Evolutionary conservation across 2,329 filamentous ascomycete genomes (phyloP), one percentile per base, ranked within the genome.

Genomic region (Arthrobotrys sphaeroides): DNA sequence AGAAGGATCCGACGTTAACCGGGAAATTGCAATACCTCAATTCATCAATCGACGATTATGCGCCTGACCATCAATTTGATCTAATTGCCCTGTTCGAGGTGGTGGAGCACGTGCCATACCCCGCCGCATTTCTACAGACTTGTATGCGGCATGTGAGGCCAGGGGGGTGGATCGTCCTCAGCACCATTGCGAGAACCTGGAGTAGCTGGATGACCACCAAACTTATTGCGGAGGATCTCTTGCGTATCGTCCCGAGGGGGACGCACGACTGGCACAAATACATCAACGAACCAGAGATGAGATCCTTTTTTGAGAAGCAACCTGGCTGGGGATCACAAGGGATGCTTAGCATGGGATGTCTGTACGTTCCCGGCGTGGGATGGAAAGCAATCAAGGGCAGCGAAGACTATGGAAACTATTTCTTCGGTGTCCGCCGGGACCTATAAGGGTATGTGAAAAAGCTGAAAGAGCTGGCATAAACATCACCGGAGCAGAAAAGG

Each of bases 181-280:
- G 91, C 82, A 99, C 95, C 2, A 98, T 99, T 81, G 91, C 95
- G 59, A 86, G 95, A 77, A 96, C 93, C 0, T 91, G 92, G 87
- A 89, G 89, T 77, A 95, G 92, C 79, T 99, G 93, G 90, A 83
- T 97, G 51, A 93, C 94, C 10, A 99, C 96, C 1, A 97, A 97
- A 80, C 84, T 98, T 22, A 86, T 97, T 77, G 95, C 95, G 0
- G 95, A 99, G 84, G 92, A 95, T 83, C 81, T 97, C 70, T 80
- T 96, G 81, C 86, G 91, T 3, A 92, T 98, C 76, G 95, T 99
- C 68, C 95, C 95, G 7, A 88, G 88, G 78, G 95, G 95, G 1
- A 99, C 95, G 51, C 95, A 99, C 83, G 93, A 97, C 82, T 99
- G 95, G 95, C 86, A 86, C 77, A 96, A 98, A 84, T 99, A 98